Evolutionary conservation across 169 alveolate species (phyloP).

Genomic region (Toxoplasma gondii): DNA sequence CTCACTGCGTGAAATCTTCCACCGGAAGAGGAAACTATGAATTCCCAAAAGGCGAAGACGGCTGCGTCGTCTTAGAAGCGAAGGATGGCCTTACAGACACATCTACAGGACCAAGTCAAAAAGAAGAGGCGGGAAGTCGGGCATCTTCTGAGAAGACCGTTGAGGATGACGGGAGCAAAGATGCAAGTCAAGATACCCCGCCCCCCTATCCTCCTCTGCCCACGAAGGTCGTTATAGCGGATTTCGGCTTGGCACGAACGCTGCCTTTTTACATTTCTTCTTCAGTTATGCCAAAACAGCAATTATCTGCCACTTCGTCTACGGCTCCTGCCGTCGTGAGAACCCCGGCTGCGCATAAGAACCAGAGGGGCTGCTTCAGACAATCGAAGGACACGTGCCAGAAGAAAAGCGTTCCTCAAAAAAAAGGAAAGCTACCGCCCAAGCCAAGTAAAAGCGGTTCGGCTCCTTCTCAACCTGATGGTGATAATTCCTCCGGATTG

Average conservation of each 20-base stretch:
- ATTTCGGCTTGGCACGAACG: constrained; percentile 92
- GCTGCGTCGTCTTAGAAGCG: too few species aligned
- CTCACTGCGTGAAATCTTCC: background rate
- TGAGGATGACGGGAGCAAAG: constrained; percentile 20
- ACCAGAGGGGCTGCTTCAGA: background rate
- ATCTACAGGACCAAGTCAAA: background rate
- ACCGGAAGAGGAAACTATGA: background rate
- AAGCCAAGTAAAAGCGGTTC: background rate
- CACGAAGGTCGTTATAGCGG: constrained; percentile 68
- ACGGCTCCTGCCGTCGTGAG: background rate
- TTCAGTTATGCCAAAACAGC: background rate
- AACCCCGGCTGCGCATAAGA: background rate
- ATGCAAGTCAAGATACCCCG: background rate
- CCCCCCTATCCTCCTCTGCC: constrained; percentile 52
- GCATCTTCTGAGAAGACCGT: background rate
- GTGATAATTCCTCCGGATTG: constrained; percentile 4
- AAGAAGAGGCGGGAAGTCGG: background rate
- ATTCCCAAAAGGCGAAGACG: too few species aligned
- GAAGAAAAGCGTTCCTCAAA: background rate
- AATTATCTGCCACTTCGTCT: background rate
- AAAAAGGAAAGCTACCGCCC: background rate
- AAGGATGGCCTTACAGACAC: background rate
- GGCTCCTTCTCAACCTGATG: background rate
- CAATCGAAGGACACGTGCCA: background rate
- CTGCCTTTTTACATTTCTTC: constrained; percentile 71